Evolutionary conservation across 2,329 filamentous ascomycete genomes (phyloP).

Genomic region (Chaetomium strumarium): DNA sequence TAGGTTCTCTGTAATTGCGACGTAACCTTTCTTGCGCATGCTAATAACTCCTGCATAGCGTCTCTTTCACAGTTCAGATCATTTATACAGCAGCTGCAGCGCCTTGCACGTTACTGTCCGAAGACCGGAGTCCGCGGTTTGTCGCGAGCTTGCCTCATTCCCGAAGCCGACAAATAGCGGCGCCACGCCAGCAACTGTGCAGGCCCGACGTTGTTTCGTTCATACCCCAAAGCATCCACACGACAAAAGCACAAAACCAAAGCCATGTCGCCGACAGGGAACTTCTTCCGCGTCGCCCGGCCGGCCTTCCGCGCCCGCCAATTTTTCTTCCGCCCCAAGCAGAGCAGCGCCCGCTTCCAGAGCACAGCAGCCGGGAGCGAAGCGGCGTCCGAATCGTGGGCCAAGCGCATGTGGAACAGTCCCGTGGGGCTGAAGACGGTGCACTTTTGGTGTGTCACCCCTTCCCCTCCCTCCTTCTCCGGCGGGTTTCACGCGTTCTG

Average conservation of each 20-base stretch:
- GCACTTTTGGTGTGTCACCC: conserved; percentile 79
- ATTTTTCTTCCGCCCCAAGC: conserved; percentile 41
- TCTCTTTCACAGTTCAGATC: background rate
- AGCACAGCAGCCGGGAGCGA: conserved; percentile 49
- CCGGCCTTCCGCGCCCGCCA: conserved; percentile 49
- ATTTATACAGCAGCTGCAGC: too few species aligned
- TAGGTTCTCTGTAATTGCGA: background rate
- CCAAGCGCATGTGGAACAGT: conserved; percentile 79
- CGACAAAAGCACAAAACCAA: conserved; percentile 1
- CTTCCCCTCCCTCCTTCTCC: background rate
- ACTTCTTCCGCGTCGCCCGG: conserved; percentile 47
- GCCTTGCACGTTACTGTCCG: conserved; percentile 3
- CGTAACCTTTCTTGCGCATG: background rate
- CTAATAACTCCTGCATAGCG: background rate
- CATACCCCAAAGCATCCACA: background rate
- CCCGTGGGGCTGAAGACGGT: conserved; percentile 84
- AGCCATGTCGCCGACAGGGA: conserved; percentile 25
- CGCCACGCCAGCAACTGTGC: background rate
- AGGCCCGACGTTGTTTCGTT: too few species aligned
- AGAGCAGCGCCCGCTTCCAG: conserved; percentile 55
- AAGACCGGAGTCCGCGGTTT: conserved; percentile 10
- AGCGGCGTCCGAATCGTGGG: conserved; percentile 46
- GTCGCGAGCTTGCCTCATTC: too few species aligned
- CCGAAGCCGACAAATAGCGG: background rate
- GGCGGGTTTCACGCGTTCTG: background rate